These are phyloP conservation scores for Guillardia theta DNA, from an alignment of 78 protist genomes.

Conservation along the genomic window DNA sequence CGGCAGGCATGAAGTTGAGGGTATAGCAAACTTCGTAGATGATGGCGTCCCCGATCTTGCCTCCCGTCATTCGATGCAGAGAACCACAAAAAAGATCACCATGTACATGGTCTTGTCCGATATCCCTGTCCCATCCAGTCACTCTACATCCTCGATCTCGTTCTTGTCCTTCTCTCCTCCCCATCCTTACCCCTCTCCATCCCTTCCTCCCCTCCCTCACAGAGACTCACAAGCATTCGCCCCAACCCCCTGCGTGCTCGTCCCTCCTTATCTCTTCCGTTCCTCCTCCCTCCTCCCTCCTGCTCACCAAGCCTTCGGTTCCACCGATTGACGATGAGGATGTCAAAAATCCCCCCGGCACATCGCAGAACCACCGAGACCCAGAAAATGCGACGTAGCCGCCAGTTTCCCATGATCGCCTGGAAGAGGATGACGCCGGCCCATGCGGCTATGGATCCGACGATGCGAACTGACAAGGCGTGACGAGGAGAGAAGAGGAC, in stretches of 20 bases:
- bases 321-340: slow-evolving; percentile 55
- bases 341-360: slow-evolving; percentile 27
- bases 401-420: slow-evolving; percentile 4
- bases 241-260: no score
- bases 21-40: not conserved
- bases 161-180: no score
- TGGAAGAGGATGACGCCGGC: slow-evolving; percentile 53
- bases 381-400: slow-evolving; percentile 41
- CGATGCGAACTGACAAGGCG: not conserved
- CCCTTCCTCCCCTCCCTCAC: no score
- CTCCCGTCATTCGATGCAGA: no score
- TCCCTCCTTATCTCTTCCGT: no score
- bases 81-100: no score
- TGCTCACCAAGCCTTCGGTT: not conserved
- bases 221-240: no score
- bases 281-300: no score
- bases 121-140: no score
- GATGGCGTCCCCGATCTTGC: not conserved
- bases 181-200: no score
- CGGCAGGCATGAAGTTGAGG: not conserved
- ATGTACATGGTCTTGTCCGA: not conserved
- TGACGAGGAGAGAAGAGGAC: not conserved
- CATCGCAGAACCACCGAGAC: not conserved
- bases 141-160: no score
- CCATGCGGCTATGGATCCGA: not conserved